These are phyloP conservation scores for Pseudogymnoascus sp. DNA, from an alignment of 2,329 filamentous ascomycete species.

Conservation along the genomic window DNA sequence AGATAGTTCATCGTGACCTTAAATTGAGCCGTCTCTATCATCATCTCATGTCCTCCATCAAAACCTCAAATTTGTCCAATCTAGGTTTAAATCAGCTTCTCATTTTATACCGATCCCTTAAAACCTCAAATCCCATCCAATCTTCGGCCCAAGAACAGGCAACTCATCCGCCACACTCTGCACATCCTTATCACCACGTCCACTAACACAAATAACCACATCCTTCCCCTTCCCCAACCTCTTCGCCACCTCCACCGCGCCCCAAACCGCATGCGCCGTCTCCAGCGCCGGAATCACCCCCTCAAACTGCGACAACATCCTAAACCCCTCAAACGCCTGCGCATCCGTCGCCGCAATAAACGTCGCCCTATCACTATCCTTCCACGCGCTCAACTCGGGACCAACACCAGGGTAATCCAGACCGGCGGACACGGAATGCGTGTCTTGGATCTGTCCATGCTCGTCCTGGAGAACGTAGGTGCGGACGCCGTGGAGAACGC, in stretches of 20 bases:
- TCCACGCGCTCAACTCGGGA: conserved; percentile 86
- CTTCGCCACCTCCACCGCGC: conserved; percentile 83
- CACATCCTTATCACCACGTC: conserved; percentile 95
- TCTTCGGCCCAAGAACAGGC: conserved; percentile 77
- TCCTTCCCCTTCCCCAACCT: conserved; percentile 83
- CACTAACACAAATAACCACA: conserved; percentile 87
- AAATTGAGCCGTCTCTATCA: not conserved
- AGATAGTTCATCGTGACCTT: not conserved
- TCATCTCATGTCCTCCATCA: not conserved
- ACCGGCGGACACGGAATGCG: conserved; percentile 91
- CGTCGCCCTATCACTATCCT: conserved; percentile 75
- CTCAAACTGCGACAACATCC: conserved; percentile 74
- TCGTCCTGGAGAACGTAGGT: conserved; percentile 92
- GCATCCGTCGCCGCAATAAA: conserved; percentile 90
- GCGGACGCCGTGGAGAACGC: conserved; percentile 88
- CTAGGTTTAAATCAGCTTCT: not conserved
- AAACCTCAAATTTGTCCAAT: not conserved
- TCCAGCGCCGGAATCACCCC: conserved; percentile 96
- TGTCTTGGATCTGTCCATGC: conserved; percentile 88
- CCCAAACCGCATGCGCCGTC: conserved; percentile 85
- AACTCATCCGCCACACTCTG: conserved; percentile 95
- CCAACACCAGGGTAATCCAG: conserved; percentile 97
- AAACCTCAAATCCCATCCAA: conserved; percentile 64
- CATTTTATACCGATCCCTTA: conserved; percentile 26
- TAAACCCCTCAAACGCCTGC: conserved; percentile 81